These are phyloP conservation scores for Cladosporium sp. DNA, from an alignment of 2,329 filamentous ascomycete species.

Conservation along the genomic window DNA sequence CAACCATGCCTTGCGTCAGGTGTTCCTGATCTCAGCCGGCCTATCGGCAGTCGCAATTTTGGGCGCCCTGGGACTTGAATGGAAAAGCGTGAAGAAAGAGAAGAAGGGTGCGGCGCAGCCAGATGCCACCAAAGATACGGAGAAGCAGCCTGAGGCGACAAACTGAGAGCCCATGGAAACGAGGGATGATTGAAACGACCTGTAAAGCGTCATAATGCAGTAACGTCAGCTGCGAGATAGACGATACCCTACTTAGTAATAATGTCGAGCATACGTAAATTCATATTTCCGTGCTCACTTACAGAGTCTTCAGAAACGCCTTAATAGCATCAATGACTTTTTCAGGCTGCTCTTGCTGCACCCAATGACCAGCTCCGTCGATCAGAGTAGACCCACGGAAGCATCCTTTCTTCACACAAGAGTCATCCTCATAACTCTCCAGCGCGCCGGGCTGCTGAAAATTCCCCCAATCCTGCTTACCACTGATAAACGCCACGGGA, in stretches of 20 bases:
- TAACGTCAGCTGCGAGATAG: neutral
- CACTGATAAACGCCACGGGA: conserved; percentile 59
- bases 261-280: neutral
- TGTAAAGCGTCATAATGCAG: neutral
- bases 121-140: neutral
- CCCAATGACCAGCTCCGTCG: conserved; percentile 64
- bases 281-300: neutral
- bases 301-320: conserved; percentile 35
- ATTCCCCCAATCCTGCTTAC: conserved; percentile 62
- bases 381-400: conserved; percentile 53
- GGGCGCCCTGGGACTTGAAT: conserved; percentile 25
- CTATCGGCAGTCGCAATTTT: conserved; percentile 20
- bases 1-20: conserved; percentile 26
- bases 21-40: conserved; percentile 23
- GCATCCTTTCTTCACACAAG: conserved; percentile 38
- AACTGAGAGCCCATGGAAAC: neutral
- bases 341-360: conserved; percentile 62
- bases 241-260: neutral
- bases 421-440: conserved; percentile 48
- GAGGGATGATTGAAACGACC: no score
- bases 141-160: neutral
- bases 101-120: neutral
- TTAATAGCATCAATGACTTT: conserved; percentile 48
- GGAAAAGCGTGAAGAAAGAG: conserved; percentile 20
- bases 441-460: conserved; percentile 63